Evolutionary conservation across 163 green algal species (phyloP), one percentile per base, ranked within the genome.

Genomic region (Scenedesmus sp.): DNA sequence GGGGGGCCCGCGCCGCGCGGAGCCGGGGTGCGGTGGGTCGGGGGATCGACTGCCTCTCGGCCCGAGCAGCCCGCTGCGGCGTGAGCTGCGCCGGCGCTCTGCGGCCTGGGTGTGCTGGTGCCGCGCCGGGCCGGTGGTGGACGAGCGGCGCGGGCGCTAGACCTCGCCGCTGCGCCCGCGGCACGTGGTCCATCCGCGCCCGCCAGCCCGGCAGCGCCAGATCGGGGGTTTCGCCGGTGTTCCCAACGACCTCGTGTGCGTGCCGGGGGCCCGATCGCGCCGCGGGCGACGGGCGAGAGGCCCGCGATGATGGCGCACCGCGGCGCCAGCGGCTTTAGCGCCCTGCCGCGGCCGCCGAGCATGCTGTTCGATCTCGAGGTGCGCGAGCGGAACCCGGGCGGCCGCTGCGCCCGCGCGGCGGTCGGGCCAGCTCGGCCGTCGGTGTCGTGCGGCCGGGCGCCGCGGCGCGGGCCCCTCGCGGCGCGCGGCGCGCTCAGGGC

Each of bases 291-390:
- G 1, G 15, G 26, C 14, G 1, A 14, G 24, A 13, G 28, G 56
- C 56, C 11, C 56, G 26, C 9, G 28, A 64, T 17, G 28, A 64
- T 64, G 56, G n/a, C n/a, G 56, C 56, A 44, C 44, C 36, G 34
- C 45, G 45, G 26, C 64, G 22, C 26, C n/a, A 45, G n/a, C n/a
- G n/a, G n/a, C 20, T 28, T 24, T 17, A 28, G 45, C 5, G 36
- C 28, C n/a, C 29, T 74, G 4, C 64, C 64, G 7, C 34, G 64
- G 13, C 64, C 64, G 15, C 29, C 66, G 2, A 63, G 47, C 0
- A 76, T 76, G 67, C 67, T 76, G 5, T 76, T 76, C 56, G 67
- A 76, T 17, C 67, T 76, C 9, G 67, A 76, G 51, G 67, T 65
- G 31, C 24, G 58, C 31, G 6, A 17, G 3, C 7, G 17, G 29